Evolutionary conservation across 768 basidiomycete genomes (phyloP).

Genomic region (Psilocybe tampanensis): DNA sequence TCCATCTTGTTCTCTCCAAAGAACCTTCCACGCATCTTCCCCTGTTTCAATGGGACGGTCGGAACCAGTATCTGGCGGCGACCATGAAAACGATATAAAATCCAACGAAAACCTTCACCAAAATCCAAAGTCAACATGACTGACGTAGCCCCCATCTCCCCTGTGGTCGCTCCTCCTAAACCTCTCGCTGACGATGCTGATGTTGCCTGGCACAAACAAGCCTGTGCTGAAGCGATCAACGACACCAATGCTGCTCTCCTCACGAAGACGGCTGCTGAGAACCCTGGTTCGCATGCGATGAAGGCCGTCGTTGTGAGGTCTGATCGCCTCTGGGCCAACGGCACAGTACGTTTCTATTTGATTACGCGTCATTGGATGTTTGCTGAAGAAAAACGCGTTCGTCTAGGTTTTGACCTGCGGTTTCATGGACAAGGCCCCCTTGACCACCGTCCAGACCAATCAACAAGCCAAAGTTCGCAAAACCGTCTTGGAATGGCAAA

Average conservation of each 20-base stretch:
- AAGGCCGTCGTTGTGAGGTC: neutral
- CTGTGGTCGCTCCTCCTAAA: neutral
- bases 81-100: too few species aligned
- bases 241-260: neutral
- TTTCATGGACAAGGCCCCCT: neutral
- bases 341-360: neutral
- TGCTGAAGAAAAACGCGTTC: too few species aligned
- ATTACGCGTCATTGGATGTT: too few species aligned
- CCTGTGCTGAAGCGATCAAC: neutral
- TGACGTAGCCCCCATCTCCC: too few species aligned
- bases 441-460: conserved; percentile 2
- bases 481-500: conserved; percentile 19
- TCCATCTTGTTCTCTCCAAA: too few species aligned
- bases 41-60: too few species aligned
- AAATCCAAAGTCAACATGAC: too few species aligned
- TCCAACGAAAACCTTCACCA: too few species aligned
- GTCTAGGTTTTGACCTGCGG: neutral
- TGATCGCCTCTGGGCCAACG: neutral
- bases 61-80: too few species aligned
- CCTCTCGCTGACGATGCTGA: neutral
- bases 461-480: conserved; percentile 15
- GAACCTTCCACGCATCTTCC: too few species aligned
- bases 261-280: neutral
- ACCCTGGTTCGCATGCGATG: neutral
- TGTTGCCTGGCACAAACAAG: neutral